Base-by-base conservation (phyloP, 306 rosid species). In the Lathyrus oleraceus region DNA sequence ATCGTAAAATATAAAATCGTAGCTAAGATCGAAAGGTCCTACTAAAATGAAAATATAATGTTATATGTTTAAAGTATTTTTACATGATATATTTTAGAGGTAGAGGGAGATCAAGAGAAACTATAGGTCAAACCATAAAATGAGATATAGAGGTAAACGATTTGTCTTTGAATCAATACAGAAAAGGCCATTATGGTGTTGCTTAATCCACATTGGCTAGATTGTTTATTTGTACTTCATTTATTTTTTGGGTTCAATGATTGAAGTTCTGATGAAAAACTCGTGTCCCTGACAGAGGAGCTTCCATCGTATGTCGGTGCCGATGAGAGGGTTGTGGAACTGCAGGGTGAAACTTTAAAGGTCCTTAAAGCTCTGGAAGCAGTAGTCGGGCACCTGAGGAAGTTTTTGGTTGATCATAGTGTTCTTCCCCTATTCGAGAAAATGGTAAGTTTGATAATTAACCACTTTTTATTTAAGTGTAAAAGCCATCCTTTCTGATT, bases 391-490 rank as follows among this genome's bases (percentile, higher is more conserved):
- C 99, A 95, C 79, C 79, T 95, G 70, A 82, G 99, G 81, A 95
- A 91, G 84, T 95, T 95, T 84, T 78, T 95, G 84, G 97, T 95
- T 35, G 99, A 95, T 82, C 95, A 76, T n/a, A 86, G 88, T 57
- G 97, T 95, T 87, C 81, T 91, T 86, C 99, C 99, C 56, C 89
- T 95, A 25, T 95, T 91, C 86, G 99, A 91, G 85, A 95, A 91
- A 81, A 73, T 67, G 75, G 97, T 95, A 86, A 93, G 98, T 65
- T 60, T 67, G 58, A 20, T 58, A 39, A 52, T 54, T 68, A 16
- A 28, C 5, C 12, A 32, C 45, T 69, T 45, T 35, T 25, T 43
- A 65, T 11, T 52, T 25, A 47, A 25, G 70, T 68, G 44, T 15
- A 23, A 45, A 45, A 60, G 51, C 62, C 38, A 49, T 73, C 12